Percentiles rank a stretch among this genome's conserved stretches.
phyloP scores from a whole-genome alignment of 495 filamentous ascomycete species.

The Tetracladium setigerum region DNA sequence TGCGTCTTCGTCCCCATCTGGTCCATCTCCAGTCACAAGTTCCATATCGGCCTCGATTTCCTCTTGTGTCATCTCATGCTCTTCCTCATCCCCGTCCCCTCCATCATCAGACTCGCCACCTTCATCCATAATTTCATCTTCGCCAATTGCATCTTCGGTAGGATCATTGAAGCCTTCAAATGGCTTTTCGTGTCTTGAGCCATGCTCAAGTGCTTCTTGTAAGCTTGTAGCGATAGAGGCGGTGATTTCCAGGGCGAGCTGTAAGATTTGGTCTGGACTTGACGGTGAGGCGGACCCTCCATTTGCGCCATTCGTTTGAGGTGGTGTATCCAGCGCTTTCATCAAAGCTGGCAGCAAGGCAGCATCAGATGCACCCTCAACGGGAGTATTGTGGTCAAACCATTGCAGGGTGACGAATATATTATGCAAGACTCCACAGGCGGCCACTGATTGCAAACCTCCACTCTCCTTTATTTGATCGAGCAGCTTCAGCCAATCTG shows the following conservation, averaged over 20 bases:
- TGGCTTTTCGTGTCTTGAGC: slow-evolving; percentile 13
- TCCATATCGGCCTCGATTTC: slow-evolving; percentile 53
- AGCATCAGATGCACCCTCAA: slow-evolving; percentile 38
- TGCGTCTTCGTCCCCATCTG: slow-evolving; percentile 25
- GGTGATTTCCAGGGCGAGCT: slow-evolving; percentile 45
- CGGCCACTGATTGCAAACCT: slow-evolving; percentile 31
- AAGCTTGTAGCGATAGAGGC: slow-evolving; percentile 51
- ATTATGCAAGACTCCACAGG: slow-evolving; percentile 47
- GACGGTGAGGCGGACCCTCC: not conserved
- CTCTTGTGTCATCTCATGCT: slow-evolving; percentile 28
- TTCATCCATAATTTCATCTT: slow-evolving; percentile 24
- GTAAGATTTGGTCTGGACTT: slow-evolving; percentile 30
- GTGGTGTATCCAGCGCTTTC: slow-evolving; percentile 18
- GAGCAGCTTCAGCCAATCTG: slow-evolving; percentile 11
- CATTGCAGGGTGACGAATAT: slow-evolving; percentile 37
- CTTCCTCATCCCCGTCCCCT: slow-evolving; percentile 20
- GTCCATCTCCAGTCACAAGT: slow-evolving; percentile 40
- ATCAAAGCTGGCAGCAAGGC: slow-evolving; percentile 36
- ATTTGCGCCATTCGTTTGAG: slow-evolving; percentile 13
- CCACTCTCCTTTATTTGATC: slow-evolving; percentile 16
- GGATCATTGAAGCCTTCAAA: slow-evolving; percentile 26
- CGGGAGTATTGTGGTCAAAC: slow-evolving; percentile 39
- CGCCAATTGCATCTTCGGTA: slow-evolving; percentile 25
- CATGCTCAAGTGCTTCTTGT: slow-evolving; percentile 29
- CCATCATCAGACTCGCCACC: slow-evolving; percentile 21